Percentiles rank a stretch among this genome's conserved stretches.
These are phyloP conservation scores for Epichloe scottii DNA, from an alignment of 2,329 filamentous ascomycete genomes.

Conservation along the genomic window DNA sequence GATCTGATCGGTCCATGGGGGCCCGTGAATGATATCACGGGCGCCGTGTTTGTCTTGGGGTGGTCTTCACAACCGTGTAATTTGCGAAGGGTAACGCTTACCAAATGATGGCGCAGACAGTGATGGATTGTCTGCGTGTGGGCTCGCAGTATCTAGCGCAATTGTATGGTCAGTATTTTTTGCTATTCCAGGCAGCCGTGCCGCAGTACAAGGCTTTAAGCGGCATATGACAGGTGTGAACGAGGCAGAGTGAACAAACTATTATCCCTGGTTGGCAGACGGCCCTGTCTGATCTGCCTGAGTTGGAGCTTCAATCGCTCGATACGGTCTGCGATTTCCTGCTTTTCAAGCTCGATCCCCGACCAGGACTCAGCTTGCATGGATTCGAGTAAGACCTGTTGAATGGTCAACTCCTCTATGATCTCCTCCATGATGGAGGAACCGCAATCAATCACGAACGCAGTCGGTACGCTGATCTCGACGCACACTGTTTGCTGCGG, in stretches of 20 bases:
- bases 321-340: slow-evolving; percentile 6
- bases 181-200: not conserved
- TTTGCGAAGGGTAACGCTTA: not conserved
- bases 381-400: slow-evolving; percentile 30
- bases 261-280: not conserved
- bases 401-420: slow-evolving; percentile 28
- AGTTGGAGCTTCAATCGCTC: slow-evolving; percentile 20
- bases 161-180: not conserved
- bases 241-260: not conserved
- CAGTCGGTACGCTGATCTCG: slow-evolving; percentile 5
- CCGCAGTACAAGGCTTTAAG: not conserved
- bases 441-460: slow-evolving; percentile 3
- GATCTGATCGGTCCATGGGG: not conserved
- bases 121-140: not conserved
- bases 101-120: not conserved
- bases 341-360: slow-evolving; percentile 16
- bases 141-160: not conserved
- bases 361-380: slow-evolving; percentile 18
- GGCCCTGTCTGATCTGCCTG: slow-evolving; percentile 6
- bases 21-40: not conserved
- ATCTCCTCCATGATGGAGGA: slow-evolving; percentile 16
- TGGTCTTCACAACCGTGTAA: not conserved
- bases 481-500: not conserved
- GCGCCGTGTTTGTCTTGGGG: not conserved
- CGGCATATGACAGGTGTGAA: not conserved